Evolutionary conservation across 108 stramenopile genomes (phyloP), one percentile per base, ranked within the genome.

Genomic region (Schizochytrium sp.): DNA sequence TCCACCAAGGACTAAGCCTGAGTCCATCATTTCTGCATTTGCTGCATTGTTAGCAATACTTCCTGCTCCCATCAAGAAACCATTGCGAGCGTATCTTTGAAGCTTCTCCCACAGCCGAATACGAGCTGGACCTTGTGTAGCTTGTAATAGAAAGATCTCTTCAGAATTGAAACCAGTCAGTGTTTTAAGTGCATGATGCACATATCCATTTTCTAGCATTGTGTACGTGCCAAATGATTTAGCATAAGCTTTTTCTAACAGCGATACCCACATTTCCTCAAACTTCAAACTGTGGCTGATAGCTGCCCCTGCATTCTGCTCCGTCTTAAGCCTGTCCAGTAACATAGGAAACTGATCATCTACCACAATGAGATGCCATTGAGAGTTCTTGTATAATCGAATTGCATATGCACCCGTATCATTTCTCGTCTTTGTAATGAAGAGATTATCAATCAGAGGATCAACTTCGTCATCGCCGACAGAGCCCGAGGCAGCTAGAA

Each of bases 211-310:
- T 13, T 83, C 61, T 10, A 93, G 87, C 59, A 87, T 58, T 19
- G 58, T 55, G 88, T 91, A 93, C 5, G 57, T 61, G 2, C 92
- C 92, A 56, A 60, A 61, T 5, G 56, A 59, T 61, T 93, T 93
- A 17, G 92, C 92, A 13, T 76, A 90, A 1, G 92, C 92, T 60
- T 93, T 93, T 47, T 93, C 92, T 3, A 90, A n/a, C 3, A 93
- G 42, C 15, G 72, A 40, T 3, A 91, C 92, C 92, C 92, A 93
- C 44, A 93, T 46, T 59, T 94, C 94, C 41, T 91, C 58, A 8
- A 88, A 42, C 4, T 45, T 7, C 28, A 57, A 17, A 4, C 58
- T 44, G 46, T 88, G 61, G 58, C 55, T 57, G 8, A n/a, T 17
- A 3, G 88, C 88, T 3, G 49, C 88, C 5, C 88, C 88, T 10